Evolutionary conservation across 345 rosid species (phyloP), one percentile per base, ranked within the genome.

Genomic region (Salix arbutifolia): DNA sequence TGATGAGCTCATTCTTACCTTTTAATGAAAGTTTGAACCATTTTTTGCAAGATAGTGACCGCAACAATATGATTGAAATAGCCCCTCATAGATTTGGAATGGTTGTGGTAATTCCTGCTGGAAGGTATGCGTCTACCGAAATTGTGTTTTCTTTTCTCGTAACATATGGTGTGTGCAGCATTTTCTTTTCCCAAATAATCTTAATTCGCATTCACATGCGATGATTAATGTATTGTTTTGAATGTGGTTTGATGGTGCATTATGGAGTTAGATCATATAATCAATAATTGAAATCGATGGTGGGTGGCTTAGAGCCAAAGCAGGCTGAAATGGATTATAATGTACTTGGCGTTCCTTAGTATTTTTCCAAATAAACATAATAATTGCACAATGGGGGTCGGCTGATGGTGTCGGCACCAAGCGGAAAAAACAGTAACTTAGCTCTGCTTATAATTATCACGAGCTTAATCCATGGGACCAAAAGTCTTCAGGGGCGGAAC

Each of bases 1-100:
- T 38, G 72, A 38, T 38, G 72, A 38, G 25, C 65, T 73, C 40
- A 74, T 70, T 66, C 79, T 79, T 74, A 33, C 23, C 85, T 83
- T 83, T 74, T 13, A 77, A 62, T 56, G 31, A 0, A 35, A 71
- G 74, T 71, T 6, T 21, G 16, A 10, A 58, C 64, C 25, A 58
- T 23, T 23, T 58, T 42, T 58, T 9, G 13, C 16, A 58, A 9
- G 28, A n/a, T 58, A 11, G 64, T 4, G 64, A 58, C 25, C 23
- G 1, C 28, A 23, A 10, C 62, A 23, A n/a, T 23, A 10, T 4
- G 64, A n/a, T 58, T 23, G 64, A 58, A 58, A 58, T 23, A n/a
- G 28, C 14, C 64, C 23, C 64, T 9, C 28, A 0, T 42, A 12
- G 64, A 58, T 58, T 23, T 58, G 64, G 28, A 58, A 58, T 9